A percentile compares a stretch with the other conserved stretches of the same genome.
These are phyloP conservation scores for sweet orange (Citrus sinensis) DNA, from an alignment of 345 rosid genomes.

Conservation along the genomic window DVS_A1.0 CM039165.1:21087001-21087500, in stretches of 20 bases:
- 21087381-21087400: neutral
- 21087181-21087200: neutral
- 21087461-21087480: no score
- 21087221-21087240: neutral
- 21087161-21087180: neutral
- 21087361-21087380: neutral
- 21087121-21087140: neutral
- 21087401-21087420: constrained; percentile 14
- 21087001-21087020: neutral
- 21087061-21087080: constrained; percentile 12
- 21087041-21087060: neutral
- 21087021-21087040: neutral
- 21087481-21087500: no score
- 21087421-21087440: neutral
- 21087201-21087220: neutral
- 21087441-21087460: neutral
- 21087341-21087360: neutral
- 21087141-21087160: neutral
- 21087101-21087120: neutral
- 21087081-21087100: constrained; percentile 7
- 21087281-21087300: neutral
- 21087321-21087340: neutral
- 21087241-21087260: neutral
- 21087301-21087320: neutral
- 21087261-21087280: no score